Evolutionary conservation across 805 yeast genomes (phyloP), one percentile per base, ranked within the genome.

Genomic region (Candida glaebosa): DNA sequence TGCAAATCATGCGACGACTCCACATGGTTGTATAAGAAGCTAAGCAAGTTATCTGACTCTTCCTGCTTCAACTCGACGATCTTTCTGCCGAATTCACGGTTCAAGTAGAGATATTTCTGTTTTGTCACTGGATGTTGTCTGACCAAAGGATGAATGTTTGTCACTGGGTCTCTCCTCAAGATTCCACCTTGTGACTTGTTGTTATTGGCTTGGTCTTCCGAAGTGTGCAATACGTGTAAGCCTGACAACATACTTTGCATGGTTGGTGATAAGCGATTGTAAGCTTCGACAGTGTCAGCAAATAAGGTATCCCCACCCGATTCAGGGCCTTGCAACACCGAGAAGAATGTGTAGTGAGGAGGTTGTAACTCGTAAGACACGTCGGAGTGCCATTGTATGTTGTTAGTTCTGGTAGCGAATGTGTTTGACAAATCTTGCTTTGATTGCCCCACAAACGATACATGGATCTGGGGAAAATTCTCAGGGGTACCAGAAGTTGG

Each of bases 261-360:
- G 16, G 54, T 61, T n/a, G 67, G 68, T 18, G 67, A 63, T 37
- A 63, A 53, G 39, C 70, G 43, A 35, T 59, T 56, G 53, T 63
- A 63, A 3, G 68, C 70, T 43, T 64, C 69, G n/a, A 54, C 60
- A 14, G 63, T 55, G 51, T 64, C 61, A 9, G 68, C 69, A 39
- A 64, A 64, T 36, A 64, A 52, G 17, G 69, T 64, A 42, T 64
- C 69, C 26, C 69, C 69, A 14, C 68, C 68, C 8, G 59, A 45
- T 5, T 60, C 67, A 17, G 69, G 69, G 2, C 67, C 65, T 37
- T 64, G 66, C 25, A 63, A 51, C 4, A 62, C 65, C 3, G 64
- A 49, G 45, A 64, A 63, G 37, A 64, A 60, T 1, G 68, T 63
- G 17, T 56, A 46, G 17, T 66, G 67, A 5, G 65, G 61, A 5